These are phyloP conservation scores for Podospora australis DNA, from an alignment of 495 filamentous ascomycete genomes.

Conservation along the genomic window DNA sequence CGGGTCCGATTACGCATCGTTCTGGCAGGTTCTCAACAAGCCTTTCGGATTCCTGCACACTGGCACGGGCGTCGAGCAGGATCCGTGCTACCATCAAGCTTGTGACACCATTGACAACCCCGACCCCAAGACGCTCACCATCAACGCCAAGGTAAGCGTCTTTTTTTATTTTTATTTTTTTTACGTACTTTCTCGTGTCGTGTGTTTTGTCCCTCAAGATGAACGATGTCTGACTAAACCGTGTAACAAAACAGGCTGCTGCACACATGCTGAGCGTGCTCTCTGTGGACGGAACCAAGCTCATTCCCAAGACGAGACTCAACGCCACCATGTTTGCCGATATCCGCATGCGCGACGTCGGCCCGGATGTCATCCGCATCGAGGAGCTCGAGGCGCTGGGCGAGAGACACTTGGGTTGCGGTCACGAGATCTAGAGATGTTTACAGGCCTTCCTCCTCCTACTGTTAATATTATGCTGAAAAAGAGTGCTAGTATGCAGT, in stretches of 20 bases:
- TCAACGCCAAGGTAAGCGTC: slow-evolving; percentile 28
- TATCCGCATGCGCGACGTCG: slow-evolving; percentile 2
- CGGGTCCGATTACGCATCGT: slow-evolving; percentile 38
- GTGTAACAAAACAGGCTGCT: no score
- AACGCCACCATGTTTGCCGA: slow-evolving; percentile 10
- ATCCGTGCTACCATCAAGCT: slow-evolving; percentile 40
- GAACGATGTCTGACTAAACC: no score
- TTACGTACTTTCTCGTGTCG: no score
- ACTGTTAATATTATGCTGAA: no score
- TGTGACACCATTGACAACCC: slow-evolving; percentile 38
- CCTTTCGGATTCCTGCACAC: slow-evolving; percentile 41
- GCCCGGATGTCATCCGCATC: slow-evolving; percentile 3
- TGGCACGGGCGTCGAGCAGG: slow-evolving; percentile 33
- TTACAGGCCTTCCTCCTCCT: no score
- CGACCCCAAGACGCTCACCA: slow-evolving; percentile 32
- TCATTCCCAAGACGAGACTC: slow-evolving; percentile 32
- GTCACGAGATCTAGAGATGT: slow-evolving; percentile 13
- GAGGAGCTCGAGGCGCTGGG: slow-evolving; percentile 14
- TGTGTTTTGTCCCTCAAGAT: no score
- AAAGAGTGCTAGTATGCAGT: no score
- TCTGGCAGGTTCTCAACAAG: slow-evolving; percentile 39
- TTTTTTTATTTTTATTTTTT: not conserved
- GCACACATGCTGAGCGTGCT: slow-evolving; percentile 36
- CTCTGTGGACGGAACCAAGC: slow-evolving; percentile 28
- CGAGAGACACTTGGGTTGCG: slow-evolving; percentile 15